Evolutionary conservation across 2,329 filamentous ascomycete genomes (phyloP), one percentile per base, ranked within the genome.

Genomic region (Alternaria conjuncta): DNA sequence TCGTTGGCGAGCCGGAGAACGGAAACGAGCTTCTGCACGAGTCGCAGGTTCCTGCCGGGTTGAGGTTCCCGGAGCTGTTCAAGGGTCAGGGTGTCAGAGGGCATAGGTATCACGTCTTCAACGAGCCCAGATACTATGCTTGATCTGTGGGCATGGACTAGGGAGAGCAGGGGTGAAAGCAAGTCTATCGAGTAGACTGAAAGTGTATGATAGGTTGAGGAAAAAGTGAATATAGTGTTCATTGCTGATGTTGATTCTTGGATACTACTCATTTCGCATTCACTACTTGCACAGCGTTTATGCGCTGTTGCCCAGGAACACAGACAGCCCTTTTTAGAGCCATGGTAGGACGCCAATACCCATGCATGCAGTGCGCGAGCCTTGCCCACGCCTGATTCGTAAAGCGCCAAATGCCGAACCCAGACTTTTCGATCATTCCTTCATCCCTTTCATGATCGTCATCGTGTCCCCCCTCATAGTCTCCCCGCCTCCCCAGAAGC

Each of bases 71-170:
- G 1, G 86, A 86, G 13, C 78, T 96, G 79, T 97, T 99, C 83
- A 89, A 87, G 69, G 95, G 94, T 0, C 81, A 94, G 68, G 96
- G 96, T 50, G 93, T 97, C 6, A 86, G 96, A 63, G 96, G 93
- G 5, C 96, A 99, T 81, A 83, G 86, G 64, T 99, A 98, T 81
- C 96, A 99, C 80, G 96, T 98, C 28, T 98, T 99, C 81, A 87
- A 97, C 71, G 93, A 96, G 70, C 79, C 79, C 12, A 71, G 77
- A 59, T 80, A 78, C 55, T 79, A 72, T 66, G 74, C 71, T 36
- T 78, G 65, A 43, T 11, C 12, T 20, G 11, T 9, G 13, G 1
- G 15, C 15, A 13, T 21, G 20, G 20, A 18, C 7, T 8, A 12
- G 26, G 28, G 6, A 25, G 10, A 12, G 25, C 18, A 13, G 5